Evolutionary conservation across 345 rosid species (phyloP).

Genomic region (Abelmoschus esculentus): DNA sequence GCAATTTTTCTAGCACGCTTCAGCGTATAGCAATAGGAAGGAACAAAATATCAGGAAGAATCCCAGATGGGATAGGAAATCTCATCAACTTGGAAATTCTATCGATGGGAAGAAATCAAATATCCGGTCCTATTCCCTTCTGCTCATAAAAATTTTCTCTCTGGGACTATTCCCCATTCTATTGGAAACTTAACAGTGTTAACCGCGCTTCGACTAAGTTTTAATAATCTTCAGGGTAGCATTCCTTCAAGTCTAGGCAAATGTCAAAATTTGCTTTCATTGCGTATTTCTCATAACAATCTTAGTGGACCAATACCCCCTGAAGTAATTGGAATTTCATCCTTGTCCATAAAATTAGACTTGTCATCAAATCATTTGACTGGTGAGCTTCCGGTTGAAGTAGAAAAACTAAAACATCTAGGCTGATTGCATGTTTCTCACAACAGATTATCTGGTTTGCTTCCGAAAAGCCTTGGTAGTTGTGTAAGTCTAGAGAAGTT

Average conservation of each 20-base stretch:
- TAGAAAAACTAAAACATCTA: not conserved
- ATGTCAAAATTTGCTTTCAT: not conserved
- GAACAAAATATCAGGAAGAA: slow-evolving; percentile 13
- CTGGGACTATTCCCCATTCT: not conserved
- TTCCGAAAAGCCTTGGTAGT: not conserved
- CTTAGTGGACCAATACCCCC: not conserved
- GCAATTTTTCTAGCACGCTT: slow-evolving; percentile 12
- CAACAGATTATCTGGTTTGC: not conserved
- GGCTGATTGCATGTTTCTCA: not conserved
- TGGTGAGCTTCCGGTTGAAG: not conserved
- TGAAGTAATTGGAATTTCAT: not conserved
- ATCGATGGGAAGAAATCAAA: not conserved
- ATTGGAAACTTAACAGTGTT: not conserved
- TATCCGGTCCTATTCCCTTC: not conserved
- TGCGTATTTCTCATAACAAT: not conserved
- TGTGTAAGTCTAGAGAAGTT: slow-evolving; percentile 18
- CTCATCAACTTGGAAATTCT: not conserved
- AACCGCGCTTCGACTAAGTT: not conserved
- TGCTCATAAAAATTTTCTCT: not conserved
- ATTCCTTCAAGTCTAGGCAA: not conserved
- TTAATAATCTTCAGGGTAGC: not conserved
- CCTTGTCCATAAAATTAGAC: not conserved
- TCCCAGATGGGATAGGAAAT: slow-evolving; percentile 1
- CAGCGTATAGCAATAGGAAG: rapidly evolving
- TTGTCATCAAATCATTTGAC: slow-evolving; percentile 5